Evolutionary conservation across 176 grass and related monocot genomes (phyloP), one percentile per base, ranked within the genome.

Genomic region (Echinochloa phyllopogon): DNA sequence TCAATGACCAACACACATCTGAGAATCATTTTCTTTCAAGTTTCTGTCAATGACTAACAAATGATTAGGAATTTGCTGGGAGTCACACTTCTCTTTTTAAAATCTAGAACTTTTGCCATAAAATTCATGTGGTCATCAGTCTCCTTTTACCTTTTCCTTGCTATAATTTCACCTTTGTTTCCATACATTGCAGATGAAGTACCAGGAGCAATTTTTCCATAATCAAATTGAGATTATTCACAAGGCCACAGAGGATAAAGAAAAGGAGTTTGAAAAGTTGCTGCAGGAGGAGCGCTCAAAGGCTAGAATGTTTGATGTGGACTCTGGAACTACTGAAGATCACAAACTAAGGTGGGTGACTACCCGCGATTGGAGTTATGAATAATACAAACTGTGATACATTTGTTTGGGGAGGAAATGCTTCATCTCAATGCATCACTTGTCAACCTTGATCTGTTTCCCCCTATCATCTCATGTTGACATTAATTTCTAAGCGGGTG

Each of bases 141-240:
- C 47, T 48, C 47, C 4, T 41, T 41, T 60, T 3, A 4, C 73
- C 42, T 3, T 48, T 48, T 48, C 62, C 10, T 67, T 59, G 25
- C 63, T 63, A 57, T 17, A 24, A 44, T 74, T 57, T 88, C 27
- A 64, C 56, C n/a, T 43, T 55, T 55, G 25, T 66, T 83, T 89
- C 6, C 87, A 42, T 71, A 45, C 23, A 68, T 83, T 74, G 71
- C 72, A 97, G 95, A 95, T 98, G 95, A 82, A 93, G 4, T 82
- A 57, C 40, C 93, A 93, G 68, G 91, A 98, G 41, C 50, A 77
- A 0, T 95, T 95, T 82, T 95, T 98, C 44, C 71, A 91, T 75
- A 89, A 82, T 21, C 90, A 98, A 74, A 95, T 95, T 43, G 92
- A 93, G 47, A 79, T 41, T 45, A 48, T 93, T 90, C 85, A 93